Evolutionary conservation across 129 eudicot genomes (phyloP).

Genomic region (Lactuca saligna): DNA sequence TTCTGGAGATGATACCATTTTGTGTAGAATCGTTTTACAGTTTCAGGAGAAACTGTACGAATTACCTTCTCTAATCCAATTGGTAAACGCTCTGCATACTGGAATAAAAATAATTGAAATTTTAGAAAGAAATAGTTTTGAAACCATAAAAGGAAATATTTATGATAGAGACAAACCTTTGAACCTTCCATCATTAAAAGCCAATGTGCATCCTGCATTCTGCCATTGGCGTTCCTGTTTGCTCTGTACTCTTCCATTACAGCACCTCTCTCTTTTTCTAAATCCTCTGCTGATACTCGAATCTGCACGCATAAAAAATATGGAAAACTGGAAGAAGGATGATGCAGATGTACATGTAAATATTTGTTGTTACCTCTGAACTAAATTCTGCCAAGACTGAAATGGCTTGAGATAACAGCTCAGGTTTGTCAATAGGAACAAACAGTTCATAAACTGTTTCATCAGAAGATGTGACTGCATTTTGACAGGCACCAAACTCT

Average conservation of each 20-base stretch:
- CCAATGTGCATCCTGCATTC: constrained; percentile 96
- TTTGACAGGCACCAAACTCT: constrained; percentile 95
- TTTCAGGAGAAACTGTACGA: constrained; percentile 70
- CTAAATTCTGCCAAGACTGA: constrained; percentile 89
- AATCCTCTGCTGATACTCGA: constrained; percentile 74
- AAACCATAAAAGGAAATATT: constrained; percentile 6
- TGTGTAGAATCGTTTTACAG: constrained; percentile 65
- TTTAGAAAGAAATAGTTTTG: neutral
- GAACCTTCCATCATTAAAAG: constrained; percentile 88
- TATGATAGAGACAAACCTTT: constrained; percentile 48
- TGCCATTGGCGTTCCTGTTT: constrained; percentile 78
- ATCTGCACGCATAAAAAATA: constrained; percentile 42
- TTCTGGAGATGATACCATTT: constrained; percentile 83
- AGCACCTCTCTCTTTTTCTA: constrained; percentile 94
- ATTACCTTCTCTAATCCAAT: constrained; percentile 89
- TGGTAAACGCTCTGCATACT: constrained; percentile 96
- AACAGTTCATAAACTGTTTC: constrained; percentile 92
- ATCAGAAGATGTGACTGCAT: constrained; percentile 84
- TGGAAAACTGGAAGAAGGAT: constrained; percentile 7
- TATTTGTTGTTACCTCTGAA: constrained; percentile 54
- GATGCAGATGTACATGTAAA: neutral
- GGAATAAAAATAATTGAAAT: constrained; percentile 18
- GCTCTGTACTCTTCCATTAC: constrained; percentile 92
- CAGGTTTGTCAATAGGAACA: constrained; percentile 95
- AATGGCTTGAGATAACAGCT: constrained; percentile 81